Evolutionary conservation across 78 protist genomes (phyloP).

Genomic region (Dictyostelium discoideum): DNA sequence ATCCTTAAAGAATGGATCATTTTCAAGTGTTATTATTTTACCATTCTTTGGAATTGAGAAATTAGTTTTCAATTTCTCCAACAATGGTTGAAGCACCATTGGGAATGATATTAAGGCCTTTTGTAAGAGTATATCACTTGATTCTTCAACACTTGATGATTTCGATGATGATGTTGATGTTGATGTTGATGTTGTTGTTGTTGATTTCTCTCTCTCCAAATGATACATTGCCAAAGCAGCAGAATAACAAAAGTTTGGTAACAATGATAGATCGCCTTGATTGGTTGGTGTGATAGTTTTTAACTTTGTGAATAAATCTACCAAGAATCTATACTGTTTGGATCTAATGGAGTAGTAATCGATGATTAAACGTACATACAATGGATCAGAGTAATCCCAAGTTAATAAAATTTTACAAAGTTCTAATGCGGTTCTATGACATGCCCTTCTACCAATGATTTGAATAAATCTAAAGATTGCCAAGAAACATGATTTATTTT

Average conservation of each 20-base stretch:
- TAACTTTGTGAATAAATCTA: neutral
- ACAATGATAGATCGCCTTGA: neutral
- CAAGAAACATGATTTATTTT: constrained; percentile 65
- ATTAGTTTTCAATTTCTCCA: constrained; percentile 34
- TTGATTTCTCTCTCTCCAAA: neutral
- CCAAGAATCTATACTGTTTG: constrained; percentile 57
- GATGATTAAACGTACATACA: constrained; percentile 70
- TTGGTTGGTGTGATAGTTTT: constrained; percentile 22
- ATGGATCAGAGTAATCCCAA: constrained; percentile 66
- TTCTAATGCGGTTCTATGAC: constrained; percentile 75
- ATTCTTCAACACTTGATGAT: neutral
- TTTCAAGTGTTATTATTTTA: neutral
- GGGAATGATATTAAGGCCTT: constrained; percentile 76
- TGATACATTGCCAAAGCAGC: constrained; percentile 36
- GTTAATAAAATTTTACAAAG: constrained; percentile 65
- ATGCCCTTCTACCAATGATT: constrained; percentile 76
- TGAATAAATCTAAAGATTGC: constrained; percentile 79
- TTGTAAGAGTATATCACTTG: constrained; percentile 1
- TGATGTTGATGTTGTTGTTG: too few species aligned
- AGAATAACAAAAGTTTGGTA: constrained; percentile 73
- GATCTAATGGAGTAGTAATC: constrained; percentile 77
- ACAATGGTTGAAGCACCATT: constrained; percentile 48
- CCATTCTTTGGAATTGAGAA: neutral
- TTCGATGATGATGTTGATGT: too few species aligned
- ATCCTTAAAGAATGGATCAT: constrained; percentile 20